Percentiles rank a stretch among this genome's conserved stretches.
These are phyloP conservation scores for Rubus parviflorus DNA, from an alignment of 306 rosid species.

Conservation along the genomic window DNA sequence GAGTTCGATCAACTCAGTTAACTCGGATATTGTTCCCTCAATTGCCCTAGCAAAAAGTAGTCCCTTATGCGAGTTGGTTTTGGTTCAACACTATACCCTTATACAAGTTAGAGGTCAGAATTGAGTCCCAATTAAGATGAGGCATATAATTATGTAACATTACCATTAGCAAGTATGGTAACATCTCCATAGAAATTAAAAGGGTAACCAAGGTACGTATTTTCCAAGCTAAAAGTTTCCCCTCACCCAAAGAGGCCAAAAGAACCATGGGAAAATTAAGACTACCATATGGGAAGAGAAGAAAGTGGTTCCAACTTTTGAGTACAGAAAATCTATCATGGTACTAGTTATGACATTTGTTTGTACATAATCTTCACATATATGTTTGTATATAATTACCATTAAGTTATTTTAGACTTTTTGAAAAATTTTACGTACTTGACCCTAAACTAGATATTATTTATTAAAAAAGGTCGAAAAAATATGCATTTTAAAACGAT, in stretches of 20 bases:
- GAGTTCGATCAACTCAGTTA: not conserved
- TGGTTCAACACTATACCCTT: not conserved
- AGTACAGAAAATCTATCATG: not conserved
- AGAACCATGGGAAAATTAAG: not conserved
- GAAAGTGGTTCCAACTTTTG: not conserved
- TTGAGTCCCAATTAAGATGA: not conserved
- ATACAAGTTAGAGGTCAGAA: not conserved
- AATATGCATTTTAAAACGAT: too few species aligned
- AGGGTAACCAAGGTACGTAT: not conserved
- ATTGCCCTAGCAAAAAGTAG: not conserved
- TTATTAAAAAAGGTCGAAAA: too few species aligned
- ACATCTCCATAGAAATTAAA: not conserved
- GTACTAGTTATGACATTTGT: not conserved
- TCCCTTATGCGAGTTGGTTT: not conserved
- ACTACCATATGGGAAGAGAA: not conserved
- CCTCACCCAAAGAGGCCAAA: not conserved
- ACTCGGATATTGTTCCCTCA: not conserved
- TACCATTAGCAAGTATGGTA: not conserved
- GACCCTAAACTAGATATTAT: too few species aligned
- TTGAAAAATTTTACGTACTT: too few species aligned
- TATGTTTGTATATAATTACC: too few species aligned
- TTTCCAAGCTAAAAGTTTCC: not conserved
- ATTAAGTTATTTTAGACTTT: too few species aligned
- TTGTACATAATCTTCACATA: not conserved
- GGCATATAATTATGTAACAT: not conserved